Evolutionary conservation across 2,329 filamentous ascomycete genomes (phyloP).

Genomic region (Alternaria metachromatica): DNA sequence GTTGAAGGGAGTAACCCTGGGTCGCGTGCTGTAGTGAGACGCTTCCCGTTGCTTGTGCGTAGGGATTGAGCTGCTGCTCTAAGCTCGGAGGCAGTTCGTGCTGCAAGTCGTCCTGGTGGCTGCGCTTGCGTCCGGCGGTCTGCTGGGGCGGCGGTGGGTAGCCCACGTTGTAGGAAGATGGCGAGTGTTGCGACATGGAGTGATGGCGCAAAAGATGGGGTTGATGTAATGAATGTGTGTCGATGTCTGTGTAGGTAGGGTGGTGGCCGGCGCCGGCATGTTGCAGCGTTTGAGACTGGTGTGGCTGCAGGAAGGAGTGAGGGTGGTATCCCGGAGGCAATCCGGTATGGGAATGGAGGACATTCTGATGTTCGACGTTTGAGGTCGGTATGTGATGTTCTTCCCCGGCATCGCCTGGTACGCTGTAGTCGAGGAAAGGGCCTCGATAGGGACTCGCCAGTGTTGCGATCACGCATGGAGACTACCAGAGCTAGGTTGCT

Average conservation of each 20-base stretch:
- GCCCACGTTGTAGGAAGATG: conserved; percentile 47
- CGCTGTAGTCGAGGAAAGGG: conserved; percentile 56
- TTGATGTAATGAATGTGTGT: conserved; percentile 46
- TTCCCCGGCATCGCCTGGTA: conserved; percentile 53
- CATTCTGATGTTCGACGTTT: conserved; percentile 52
- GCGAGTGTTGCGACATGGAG: conserved; percentile 47
- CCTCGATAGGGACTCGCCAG: conserved; percentile 58
- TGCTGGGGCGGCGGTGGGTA: conserved; percentile 42
- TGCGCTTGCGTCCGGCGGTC: conserved; percentile 51
- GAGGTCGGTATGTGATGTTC: conserved; percentile 49
- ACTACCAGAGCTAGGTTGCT: conserved; percentile 59
- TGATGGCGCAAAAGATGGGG: conserved; percentile 44
- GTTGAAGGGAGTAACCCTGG: conserved; percentile 46
- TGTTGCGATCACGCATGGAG: conserved; percentile 58
- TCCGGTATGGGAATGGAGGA: conserved; percentile 48
- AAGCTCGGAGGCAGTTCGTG: conserved; percentile 49
- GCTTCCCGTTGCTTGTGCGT: conserved; percentile 47
- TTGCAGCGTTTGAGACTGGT: conserved; percentile 47
- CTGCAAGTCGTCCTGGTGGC: conserved; percentile 49
- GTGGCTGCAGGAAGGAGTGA: conserved; percentile 48
- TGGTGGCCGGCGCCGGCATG: conserved; percentile 45
- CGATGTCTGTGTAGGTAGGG: conserved; percentile 50
- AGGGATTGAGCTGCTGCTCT: conserved; percentile 48
- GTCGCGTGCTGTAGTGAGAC: conserved; percentile 50
- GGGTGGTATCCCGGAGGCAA: conserved; percentile 42